These are phyloP conservation scores for Xylaria curta DNA, from an alignment of 495 filamentous ascomycete species.

Conservation along the genomic window DNA sequence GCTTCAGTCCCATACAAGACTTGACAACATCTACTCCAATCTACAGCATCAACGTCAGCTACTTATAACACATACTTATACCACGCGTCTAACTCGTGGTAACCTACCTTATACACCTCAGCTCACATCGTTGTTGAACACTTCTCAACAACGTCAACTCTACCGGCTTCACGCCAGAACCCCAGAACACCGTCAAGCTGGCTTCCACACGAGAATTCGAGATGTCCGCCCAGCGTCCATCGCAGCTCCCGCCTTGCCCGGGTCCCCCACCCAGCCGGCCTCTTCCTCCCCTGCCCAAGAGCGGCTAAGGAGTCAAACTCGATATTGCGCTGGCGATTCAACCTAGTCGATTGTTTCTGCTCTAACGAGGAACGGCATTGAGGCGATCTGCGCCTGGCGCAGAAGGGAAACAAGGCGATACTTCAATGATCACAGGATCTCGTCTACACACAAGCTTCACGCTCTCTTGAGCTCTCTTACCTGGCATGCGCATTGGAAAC, in stretches of 20 bases:
- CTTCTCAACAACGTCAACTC: neutral
- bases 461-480: constrained; percentile 18
- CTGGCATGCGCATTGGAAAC: constrained; percentile 1
- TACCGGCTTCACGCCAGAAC: constrained; percentile 17
- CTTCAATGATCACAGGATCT: neutral
- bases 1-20: constrained; percentile 25
- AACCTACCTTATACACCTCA: neutral
- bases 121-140: constrained; percentile 4
- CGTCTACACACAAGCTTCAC: constrained; percentile 2
- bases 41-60: neutral
- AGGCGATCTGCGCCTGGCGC: constrained; percentile 9
- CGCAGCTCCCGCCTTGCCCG: constrained; percentile 81
- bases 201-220: constrained; percentile 54
- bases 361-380: constrained; percentile 12
- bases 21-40: constrained; percentile 2
- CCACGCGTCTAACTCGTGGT: neutral
- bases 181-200: constrained; percentile 56
- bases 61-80: neutral
- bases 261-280: constrained; percentile 84
- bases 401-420: constrained; percentile 3
- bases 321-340: constrained; percentile 30
- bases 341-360: constrained; percentile 24
- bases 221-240: constrained; percentile 62
- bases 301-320: constrained; percentile 47
- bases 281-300: constrained; percentile 81